A percentile compares a stretch with the other conserved stretches of the same genome.
phyloP scores from a whole-genome alignment of 352 stramenopile genomes.

The Globisporangium rhizosaccharum region DNA sequence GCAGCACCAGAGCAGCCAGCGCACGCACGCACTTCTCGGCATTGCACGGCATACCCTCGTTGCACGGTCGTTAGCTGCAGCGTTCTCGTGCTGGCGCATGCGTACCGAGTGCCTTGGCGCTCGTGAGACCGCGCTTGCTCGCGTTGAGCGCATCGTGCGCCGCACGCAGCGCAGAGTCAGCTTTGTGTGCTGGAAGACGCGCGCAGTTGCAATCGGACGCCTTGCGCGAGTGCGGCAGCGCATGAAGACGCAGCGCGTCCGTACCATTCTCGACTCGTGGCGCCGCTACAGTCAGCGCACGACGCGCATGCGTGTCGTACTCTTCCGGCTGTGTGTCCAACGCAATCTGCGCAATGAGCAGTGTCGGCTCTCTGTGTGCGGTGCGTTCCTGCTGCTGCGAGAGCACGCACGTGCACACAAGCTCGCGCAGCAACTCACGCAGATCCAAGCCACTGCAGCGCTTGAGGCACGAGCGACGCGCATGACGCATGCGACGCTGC shows the following conservation, averaged over 20 bases:
- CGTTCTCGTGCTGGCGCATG: constrained; percentile 26
- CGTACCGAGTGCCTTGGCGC: not conserved
- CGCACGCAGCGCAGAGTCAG: constrained; percentile 12
- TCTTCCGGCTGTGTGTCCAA: constrained; percentile 4
- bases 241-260: not conserved
- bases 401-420: not conserved
- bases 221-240: constrained; percentile 6
- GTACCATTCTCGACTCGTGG: not conserved
- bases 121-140: constrained; percentile 8
- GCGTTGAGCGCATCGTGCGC: constrained; percentile 13
- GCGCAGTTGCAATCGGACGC: not conserved
- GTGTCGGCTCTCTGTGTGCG: not conserved
- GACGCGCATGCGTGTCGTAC: not conserved
- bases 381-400: constrained; percentile 5
- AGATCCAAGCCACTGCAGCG: not conserved
- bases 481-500: constrained; percentile 6
- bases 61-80: not conserved
- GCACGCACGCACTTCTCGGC: not conserved
- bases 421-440: not conserved
- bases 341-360: not conserved
- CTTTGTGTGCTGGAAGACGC: constrained; percentile 29
- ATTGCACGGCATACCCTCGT: not conserved
- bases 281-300: not conserved
- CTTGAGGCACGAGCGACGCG: not conserved
- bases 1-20: not conserved